Evolutionary conservation across 345 rosid genomes (phyloP), one percentile per base, ranked within the genome.

Genomic region (Isatis tinctoria): DNA sequence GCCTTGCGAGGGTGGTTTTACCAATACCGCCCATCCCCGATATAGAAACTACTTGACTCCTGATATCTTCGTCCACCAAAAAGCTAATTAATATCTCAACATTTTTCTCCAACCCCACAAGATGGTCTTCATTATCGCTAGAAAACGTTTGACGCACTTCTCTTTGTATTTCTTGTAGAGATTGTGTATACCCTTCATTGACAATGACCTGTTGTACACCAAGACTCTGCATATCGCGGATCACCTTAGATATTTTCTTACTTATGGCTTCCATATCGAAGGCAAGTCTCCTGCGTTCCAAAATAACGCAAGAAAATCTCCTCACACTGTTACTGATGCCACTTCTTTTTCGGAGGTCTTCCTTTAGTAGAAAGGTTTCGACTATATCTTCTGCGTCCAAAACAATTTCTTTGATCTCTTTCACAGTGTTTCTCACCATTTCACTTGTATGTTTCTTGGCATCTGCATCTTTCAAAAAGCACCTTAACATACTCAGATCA

Each of bases 381-480:
- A 74, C 36, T 5, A 65, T 61, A 49, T 79, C 79, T 48, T 79
- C 79, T 0, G 70, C 70, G 5, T 79, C 79, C 13, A 18, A 71
- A 17, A 70, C 66, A 14, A 74, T 53, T 24, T 79, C 79, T 13
- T 70, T 70, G 33, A 75, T 75, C 22, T 79, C 73, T 22, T 65
- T 14, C 22, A 79, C 69, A 80, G 60, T 59, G 16, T 80, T 80
- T 26, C 60, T 76, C 27, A 84, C 76, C 5, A 58, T 66, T 12
- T 62, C 60, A 9, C 37, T 67, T 37, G 75, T 64, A 5, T 74
- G 82, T 67, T 76, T 27, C 74, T 70, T 63, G 22, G 68, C 69
- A 65, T 84, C 84, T 14, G 82, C 83, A 47, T 82, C 85, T 58
- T 56, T 67, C 13, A 84, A 37, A 60, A 82, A 84, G 6, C 73